A percentile compares a stretch with the other conserved stretches of the same genome.
Evolutionary conservation across 2,329 filamentous ascomycete genomes (phyloP).

Genomic region (Polychaeton citri): DNA sequence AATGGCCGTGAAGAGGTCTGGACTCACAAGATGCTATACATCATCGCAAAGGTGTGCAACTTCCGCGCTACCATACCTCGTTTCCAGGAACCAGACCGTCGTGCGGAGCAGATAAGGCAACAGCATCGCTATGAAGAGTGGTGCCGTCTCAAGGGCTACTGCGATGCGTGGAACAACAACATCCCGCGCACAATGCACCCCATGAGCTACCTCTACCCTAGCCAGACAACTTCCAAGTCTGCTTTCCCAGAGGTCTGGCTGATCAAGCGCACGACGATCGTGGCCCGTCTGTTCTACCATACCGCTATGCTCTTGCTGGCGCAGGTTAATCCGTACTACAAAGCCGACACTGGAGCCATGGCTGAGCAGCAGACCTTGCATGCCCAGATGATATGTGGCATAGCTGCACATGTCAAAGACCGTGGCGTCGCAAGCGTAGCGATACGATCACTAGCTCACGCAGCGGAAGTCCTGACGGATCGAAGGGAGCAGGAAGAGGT

Average conservation of each 20-base stretch:
- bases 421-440: constrained; percentile 65
- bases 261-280: constrained; percentile 66
- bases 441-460: constrained; percentile 65
- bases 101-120: constrained; percentile 50
- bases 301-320: constrained; percentile 70
- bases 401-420: constrained; percentile 74
- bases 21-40: constrained; percentile 80
- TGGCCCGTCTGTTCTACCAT: constrained; percentile 80
- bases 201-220: constrained; percentile 60
- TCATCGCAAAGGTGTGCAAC: constrained; percentile 75
- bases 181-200: constrained; percentile 81
- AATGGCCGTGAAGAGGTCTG: constrained; percentile 65
- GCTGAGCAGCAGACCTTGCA: constrained; percentile 57
- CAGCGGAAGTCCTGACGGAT: constrained; percentile 57
- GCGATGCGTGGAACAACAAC: constrained; percentile 66
- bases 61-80: constrained; percentile 60
- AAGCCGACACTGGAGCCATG: constrained; percentile 51
- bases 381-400: constrained; percentile 76
- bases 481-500: constrained; percentile 69
- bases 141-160: constrained; percentile 65
- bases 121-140: constrained; percentile 61
- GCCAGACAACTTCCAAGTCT: constrained; percentile 55
- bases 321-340: constrained; percentile 60
- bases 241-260: constrained; percentile 82
- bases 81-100: constrained; percentile 45